These are phyloP conservation scores for Martiniozyma abietophila DNA, from an alignment of 805 yeast genomes.

Conservation along the genomic window DNA sequence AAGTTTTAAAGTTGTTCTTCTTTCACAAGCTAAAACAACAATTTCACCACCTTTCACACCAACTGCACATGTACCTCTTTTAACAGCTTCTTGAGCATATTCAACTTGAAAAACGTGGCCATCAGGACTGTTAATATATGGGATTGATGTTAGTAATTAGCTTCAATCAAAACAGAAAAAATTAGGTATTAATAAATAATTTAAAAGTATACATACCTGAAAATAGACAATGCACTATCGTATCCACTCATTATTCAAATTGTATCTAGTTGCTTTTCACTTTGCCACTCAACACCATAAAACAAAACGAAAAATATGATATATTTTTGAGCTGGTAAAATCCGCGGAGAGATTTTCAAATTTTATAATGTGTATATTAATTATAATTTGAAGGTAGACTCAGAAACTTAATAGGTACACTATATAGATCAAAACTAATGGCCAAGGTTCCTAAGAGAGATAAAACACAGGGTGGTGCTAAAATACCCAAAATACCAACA, in stretches of 20 bases:
- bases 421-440: no score
- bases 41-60: slow-evolving; percentile 86
- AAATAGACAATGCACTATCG: slow-evolving; percentile 97
- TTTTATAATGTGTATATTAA: no score
- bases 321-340: no score
- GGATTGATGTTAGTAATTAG: slow-evolving; percentile 1
- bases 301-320: no score
- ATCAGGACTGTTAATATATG: slow-evolving; percentile 58
- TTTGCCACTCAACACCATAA: no score
- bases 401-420: no score
- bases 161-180: neutral
- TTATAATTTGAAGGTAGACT: no score
- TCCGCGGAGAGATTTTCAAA: no score
- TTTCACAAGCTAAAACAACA: slow-evolving; percentile 94
- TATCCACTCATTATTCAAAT: slow-evolving; percentile 76
- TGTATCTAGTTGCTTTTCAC: neutral
- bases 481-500: slow-evolving; percentile 29
- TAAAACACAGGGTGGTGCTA: no score
- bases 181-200: neutral
- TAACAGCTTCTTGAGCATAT: slow-evolving; percentile 95
- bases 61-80: slow-evolving; percentile 96
- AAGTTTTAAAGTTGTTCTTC: slow-evolving; percentile 86
- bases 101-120: slow-evolving; percentile 99
- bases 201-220: slow-evolving; percentile 53
- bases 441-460: no score